Conservation (phyloP, 2,329 filamentous ascomycete species). For the Trichoderma simmonsii region DNA sequence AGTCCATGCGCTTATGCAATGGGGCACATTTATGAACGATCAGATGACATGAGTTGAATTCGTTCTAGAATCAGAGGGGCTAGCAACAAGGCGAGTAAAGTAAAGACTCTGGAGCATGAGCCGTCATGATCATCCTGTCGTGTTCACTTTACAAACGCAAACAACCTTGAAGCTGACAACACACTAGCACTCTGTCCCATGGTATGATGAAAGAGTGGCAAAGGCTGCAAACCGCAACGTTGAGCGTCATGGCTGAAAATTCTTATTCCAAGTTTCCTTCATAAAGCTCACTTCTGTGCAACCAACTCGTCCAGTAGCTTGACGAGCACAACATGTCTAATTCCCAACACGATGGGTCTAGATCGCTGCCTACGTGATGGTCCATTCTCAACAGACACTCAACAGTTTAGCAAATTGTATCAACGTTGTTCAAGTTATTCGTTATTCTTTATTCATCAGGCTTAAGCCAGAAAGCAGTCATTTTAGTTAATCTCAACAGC, state of each 20-base stretch:
- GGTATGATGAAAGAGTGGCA: neutral
- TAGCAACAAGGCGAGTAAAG: no score
- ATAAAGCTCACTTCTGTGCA: neutral
- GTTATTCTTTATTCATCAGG: neutral
- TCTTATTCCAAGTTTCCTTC: neutral
- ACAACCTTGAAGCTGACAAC: neutral
- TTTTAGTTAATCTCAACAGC: constrained; percentile 29
- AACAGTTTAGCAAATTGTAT: neutral
- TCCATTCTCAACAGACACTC: neutral
- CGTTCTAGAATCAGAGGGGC: neutral
- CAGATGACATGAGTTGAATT: neutral
- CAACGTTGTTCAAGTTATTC: neutral
- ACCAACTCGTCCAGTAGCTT: neutral
- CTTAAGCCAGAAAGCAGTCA: neutral
- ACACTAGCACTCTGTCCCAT: neutral
- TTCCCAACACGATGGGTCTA: neutral
- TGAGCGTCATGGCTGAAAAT: neutral
- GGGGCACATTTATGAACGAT: neutral
- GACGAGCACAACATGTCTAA: neutral
- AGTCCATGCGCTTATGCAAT: neutral
- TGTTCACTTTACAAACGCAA: neutral
- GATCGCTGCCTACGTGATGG: neutral
- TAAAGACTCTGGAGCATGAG: neutral
- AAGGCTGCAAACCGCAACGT: neutral
- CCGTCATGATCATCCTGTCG: neutral